Evolutionary conservation across 2,329 filamentous ascomycete genomes (phyloP).

Genomic region (Achaetomium macrosporum): DNA sequence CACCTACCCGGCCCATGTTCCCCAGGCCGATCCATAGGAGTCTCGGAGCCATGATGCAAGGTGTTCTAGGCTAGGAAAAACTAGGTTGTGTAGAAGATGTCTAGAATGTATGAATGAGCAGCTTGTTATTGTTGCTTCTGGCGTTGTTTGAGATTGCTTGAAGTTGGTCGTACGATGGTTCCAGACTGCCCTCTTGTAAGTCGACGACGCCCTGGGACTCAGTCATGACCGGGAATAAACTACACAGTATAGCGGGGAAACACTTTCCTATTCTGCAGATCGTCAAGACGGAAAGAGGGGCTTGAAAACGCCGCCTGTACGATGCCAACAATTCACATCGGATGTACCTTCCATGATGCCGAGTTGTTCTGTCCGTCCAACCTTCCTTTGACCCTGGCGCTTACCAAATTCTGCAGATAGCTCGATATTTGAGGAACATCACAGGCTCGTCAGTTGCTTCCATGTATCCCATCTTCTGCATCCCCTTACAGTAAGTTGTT

Average conservation of each 20-base stretch:
- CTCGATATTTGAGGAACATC: no score
- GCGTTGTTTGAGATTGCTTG: background rate
- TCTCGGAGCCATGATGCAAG: constrained; percentile 47
- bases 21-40: constrained; percentile 78
- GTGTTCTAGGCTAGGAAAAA: background rate
- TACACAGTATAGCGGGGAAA: no score
- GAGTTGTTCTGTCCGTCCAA: background rate
- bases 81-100: background rate
- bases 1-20: constrained; percentile 74
- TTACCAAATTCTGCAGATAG: no score
- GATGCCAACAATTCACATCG: background rate
- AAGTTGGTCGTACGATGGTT: background rate
- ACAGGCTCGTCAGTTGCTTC: no score
- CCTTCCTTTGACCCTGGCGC: background rate
- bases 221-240: no score
- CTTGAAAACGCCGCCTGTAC: constrained; percentile 3
- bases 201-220: no score
- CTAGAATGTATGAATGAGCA: background rate
- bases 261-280: background rate
- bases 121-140: background rate
- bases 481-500: no score
- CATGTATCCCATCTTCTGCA: no score
- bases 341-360: background rate
- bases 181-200: background rate
- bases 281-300: background rate